Conservation (phyloP, 208 protist species). For the Trypanosoma platydactyli region DNA sequence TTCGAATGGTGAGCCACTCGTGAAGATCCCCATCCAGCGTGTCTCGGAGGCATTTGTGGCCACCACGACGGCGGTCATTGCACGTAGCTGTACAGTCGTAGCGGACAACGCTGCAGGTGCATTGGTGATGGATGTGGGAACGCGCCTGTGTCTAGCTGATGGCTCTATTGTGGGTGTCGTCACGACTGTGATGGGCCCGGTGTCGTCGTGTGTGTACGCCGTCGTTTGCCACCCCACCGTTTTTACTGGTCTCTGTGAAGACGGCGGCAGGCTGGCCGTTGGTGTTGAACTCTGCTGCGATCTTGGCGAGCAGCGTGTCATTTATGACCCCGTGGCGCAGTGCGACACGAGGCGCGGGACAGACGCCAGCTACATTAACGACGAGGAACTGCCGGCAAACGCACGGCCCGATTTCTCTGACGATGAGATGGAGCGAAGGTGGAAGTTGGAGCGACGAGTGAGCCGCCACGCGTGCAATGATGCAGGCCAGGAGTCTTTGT, state of each 20-base stretch:
- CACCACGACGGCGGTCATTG: slow-evolving; percentile 34
- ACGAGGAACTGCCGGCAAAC: slow-evolving; percentile 81
- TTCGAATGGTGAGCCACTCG: slow-evolving; percentile 5
- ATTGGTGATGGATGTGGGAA: slow-evolving; percentile 63
- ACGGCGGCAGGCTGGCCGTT: slow-evolving; percentile 20
- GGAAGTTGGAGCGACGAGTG: slow-evolving; percentile 68
- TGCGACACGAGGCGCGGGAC: slow-evolving; percentile 67
- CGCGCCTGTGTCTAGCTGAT: slow-evolving; percentile 60
- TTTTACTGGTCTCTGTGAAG: slow-evolving; percentile 7
- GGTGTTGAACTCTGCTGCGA: slow-evolving; percentile 53
- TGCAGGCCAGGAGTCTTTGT: background rate
- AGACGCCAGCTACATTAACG: slow-evolving; percentile 88
- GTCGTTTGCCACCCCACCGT: slow-evolving; percentile 29
- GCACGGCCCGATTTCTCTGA: slow-evolving; percentile 88
- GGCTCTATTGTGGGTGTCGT: slow-evolving; percentile 56
- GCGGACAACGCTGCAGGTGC: slow-evolving; percentile 45
- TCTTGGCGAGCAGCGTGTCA: slow-evolving; percentile 46
- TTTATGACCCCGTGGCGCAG: slow-evolving; percentile 52
- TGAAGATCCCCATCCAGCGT: slow-evolving; percentile 35
- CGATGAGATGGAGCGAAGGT: slow-evolving; percentile 80
- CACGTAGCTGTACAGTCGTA: slow-evolving; percentile 31
- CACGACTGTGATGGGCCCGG: slow-evolving; percentile 62
- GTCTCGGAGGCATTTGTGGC: slow-evolving; percentile 65
- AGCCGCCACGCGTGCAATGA: no score
- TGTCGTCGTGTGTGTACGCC: slow-evolving; percentile 53